Evolutionary conservation across 169 alveolate genomes (phyloP), one percentile per base, ranked within the genome.

Genomic region (Plasmodium vinckei): DNA sequence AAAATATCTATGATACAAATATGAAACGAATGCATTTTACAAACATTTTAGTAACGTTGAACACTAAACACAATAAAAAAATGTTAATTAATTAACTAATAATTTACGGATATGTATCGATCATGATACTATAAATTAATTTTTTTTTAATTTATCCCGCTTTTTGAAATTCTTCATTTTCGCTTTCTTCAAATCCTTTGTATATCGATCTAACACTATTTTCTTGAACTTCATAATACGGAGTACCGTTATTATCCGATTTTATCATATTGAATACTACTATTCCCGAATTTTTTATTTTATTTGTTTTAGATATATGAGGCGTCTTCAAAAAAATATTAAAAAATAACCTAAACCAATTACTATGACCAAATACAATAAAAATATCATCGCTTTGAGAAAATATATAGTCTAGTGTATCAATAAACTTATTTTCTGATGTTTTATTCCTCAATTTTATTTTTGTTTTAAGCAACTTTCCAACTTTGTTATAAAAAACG

Each of bases 281-380:
- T 17, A 79, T 46, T 19, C 72, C 39, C 10, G 89, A 65, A 23
- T 79, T 79, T 79, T 59, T 46, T 15, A 79, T 65, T 67, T 79
- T 79, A 59, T 64, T 33, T 1, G 73, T 79, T 79, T 70, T 79
- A 15, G 82, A 77, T 46, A 27, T 79, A 70, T 79, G 89, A 49
- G 82, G 71, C 12, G 7, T 9, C 46, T 42, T 42, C 46, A 79
- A 53, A 51, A 65, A 79, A 47, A 25, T 49, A 10, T 44, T 65
- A 65, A 79, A 79, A 47, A 79, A 79, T 6, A 56, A 4, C 9
- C 6, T 9, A 56, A 79, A 79, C 89, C 89, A 79, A 19, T 65
- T 19, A 68, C 89, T 79, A 59, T 79, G 89, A 9, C 89, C 89
- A 79, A 79, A 79, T 17, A 79, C 49, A 21, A 79, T 79, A 21